Conservation (phyloP, 768 basidiomycete species). For the Cystobasidium tubakii region DNA sequence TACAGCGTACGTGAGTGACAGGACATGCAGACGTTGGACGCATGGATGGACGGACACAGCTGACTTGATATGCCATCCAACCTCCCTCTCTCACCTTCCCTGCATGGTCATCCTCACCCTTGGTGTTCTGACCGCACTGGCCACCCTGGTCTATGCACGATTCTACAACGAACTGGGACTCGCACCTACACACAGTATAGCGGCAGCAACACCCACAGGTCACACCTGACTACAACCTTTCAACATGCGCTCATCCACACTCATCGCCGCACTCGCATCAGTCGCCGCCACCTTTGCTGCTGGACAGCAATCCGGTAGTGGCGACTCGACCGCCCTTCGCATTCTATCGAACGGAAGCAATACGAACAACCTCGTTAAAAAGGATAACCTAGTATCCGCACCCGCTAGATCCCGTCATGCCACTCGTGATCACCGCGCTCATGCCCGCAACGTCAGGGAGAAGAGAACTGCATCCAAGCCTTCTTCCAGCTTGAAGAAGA, state of each 20-base stretch:
- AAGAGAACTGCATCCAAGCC: background rate
- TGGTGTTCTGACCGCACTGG: too few species aligned
- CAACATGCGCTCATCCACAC: conserved; percentile 27
- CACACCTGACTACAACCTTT: too few species aligned
- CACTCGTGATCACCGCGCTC: conserved; percentile 7
- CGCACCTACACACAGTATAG: too few species aligned
- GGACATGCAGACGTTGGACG: too few species aligned
- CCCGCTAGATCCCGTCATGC: conserved; percentile 27
- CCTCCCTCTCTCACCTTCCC: too few species aligned
- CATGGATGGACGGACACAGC: too few species aligned
- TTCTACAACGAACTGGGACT: too few species aligned
- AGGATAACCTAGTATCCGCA: conserved; percentile 9
- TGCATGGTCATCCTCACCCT: too few species aligned
- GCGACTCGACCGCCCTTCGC: background rate
- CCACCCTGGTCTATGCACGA: too few species aligned
- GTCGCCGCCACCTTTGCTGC: conserved; percentile 19
- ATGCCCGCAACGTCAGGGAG: background rate
- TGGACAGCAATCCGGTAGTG: background rate
- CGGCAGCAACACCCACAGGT: too few species aligned
- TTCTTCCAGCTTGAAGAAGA: conserved; percentile 4
- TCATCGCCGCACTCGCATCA: conserved; percentile 9
- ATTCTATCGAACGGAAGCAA: background rate
- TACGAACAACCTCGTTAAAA: background rate
- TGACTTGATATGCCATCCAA: too few species aligned
- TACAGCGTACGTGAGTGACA: too few species aligned